Evolutionary conservation across 139 green algal species (phyloP).

Genomic region (Chlamydomonas sp.): DNA sequence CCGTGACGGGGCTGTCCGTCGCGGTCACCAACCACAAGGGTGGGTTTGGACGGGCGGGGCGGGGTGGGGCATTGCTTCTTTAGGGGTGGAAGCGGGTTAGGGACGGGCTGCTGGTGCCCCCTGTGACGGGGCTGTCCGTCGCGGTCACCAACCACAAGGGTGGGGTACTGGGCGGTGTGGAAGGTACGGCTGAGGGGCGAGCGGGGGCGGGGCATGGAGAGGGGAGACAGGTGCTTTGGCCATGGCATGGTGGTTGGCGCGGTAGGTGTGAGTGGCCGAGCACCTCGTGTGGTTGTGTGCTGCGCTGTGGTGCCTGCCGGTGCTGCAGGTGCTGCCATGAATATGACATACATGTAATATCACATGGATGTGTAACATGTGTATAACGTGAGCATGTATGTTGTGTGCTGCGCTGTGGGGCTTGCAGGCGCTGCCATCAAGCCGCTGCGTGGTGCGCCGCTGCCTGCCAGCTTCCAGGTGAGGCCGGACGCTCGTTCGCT

Average conservation of each 20-base stretch:
- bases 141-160: constrained; percentile 41
- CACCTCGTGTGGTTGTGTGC: neutral
- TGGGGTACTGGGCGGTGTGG: neutral
- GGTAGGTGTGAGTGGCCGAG: neutral
- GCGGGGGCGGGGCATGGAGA: neutral
- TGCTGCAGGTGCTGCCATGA: no score
- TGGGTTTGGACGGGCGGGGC: neutral
- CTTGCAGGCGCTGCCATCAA: constrained; percentile 27
- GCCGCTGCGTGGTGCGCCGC: constrained; percentile 28
- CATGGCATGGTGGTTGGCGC: neutral
- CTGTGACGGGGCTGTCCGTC: constrained; percentile 10
- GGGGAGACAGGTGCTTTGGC: neutral
- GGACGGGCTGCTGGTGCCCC: neutral
- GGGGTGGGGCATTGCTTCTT: neutral
- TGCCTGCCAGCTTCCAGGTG: constrained; percentile 32
- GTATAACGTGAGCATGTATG: neutral
- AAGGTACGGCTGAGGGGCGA: neutral
- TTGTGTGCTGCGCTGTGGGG: neutral
- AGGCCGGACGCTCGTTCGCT: no score
- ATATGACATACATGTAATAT: no score
- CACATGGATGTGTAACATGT: no score
- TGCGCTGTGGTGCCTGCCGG: neutral
- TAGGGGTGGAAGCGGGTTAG: neutral
- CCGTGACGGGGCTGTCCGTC: constrained; percentile 10
- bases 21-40: constrained; percentile 39